Evolutionary conservation across 2,329 filamentous ascomycete species (phyloP).

Genomic region (Xylaria hypoxylon): DNA sequence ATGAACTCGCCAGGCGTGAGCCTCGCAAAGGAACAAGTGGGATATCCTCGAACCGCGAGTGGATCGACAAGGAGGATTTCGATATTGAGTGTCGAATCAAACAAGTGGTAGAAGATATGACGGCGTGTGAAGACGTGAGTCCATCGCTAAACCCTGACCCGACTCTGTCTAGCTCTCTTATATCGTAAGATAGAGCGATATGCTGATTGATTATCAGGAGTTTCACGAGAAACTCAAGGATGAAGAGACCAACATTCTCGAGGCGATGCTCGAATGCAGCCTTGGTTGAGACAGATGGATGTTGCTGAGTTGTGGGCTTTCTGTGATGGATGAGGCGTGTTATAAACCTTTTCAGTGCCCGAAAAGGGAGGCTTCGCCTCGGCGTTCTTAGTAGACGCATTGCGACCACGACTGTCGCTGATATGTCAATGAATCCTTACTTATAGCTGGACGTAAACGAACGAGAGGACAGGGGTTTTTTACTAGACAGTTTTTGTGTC

Average conservation of each 20-base stretch:
- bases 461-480: background rate
- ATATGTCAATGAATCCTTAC: background rate
- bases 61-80: conserved; percentile 37
- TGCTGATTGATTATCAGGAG: conserved; percentile 49
- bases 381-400: conserved; percentile 39
- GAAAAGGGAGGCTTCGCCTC: conserved; percentile 27
- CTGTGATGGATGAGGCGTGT: conserved; percentile 30
- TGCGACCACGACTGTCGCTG: background rate
- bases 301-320: conserved; percentile 12
- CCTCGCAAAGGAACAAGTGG: conserved; percentile 35
- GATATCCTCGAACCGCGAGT: conserved; percentile 41
- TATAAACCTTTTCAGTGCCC: conserved; percentile 40
- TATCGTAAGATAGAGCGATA: conserved; percentile 42
- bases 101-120: conserved; percentile 48
- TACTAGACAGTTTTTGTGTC: background rate
- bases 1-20: conserved; percentile 21
- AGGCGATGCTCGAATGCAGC: conserved; percentile 43
- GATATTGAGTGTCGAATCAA: conserved; percentile 44
- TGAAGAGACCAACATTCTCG: conserved; percentile 45
- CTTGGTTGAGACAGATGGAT: conserved; percentile 24
- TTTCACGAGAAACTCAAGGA: conserved; percentile 47
- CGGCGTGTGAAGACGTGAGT: conserved; percentile 49
- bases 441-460: conserved; percentile 5
- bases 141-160: conserved; percentile 23
- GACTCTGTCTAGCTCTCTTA: conserved; percentile 38